phyloP scores from a whole-genome alignment of 1,284 basidiomycete genomes.

The Porphyrellus sp. region DNA sequence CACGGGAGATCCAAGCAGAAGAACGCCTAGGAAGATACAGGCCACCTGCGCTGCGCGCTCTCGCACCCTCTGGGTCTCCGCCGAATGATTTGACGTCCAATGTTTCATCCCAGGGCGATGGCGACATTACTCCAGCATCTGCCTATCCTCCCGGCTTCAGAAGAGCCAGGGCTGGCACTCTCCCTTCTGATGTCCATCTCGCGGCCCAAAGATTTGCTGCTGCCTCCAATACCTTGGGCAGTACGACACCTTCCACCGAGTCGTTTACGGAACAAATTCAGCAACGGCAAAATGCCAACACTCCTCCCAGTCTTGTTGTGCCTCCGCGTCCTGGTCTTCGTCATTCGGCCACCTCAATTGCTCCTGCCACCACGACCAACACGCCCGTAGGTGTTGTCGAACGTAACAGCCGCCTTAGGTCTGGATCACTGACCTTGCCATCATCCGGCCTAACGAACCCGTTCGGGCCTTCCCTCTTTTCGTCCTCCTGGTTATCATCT shows the following conservation, averaged over 20 bases:
- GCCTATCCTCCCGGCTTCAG: slow-evolving; percentile 77
- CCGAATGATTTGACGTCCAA: slow-evolving; percentile 61
- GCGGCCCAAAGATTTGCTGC: slow-evolving; percentile 79
- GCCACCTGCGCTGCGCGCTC: slow-evolving; percentile 74
- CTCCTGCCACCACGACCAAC: slow-evolving; percentile 56
- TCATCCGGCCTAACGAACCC: slow-evolving; percentile 78
- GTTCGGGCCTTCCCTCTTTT: slow-evolving; percentile 84
- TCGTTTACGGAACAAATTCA: slow-evolving; percentile 61
- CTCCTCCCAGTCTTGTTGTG: slow-evolving; percentile 43
- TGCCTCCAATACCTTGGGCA: slow-evolving; percentile 55
- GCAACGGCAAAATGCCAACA: slow-evolving; percentile 43
- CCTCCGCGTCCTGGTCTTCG: slow-evolving; percentile 68
- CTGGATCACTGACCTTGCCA: slow-evolving; percentile 83
- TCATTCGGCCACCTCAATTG: slow-evolving; percentile 53
- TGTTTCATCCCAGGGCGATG: slow-evolving; percentile 55
- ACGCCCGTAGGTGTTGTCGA: slow-evolving; percentile 58
- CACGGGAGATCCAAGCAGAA: slow-evolving; percentile 77
- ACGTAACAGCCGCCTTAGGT: slow-evolving; percentile 79
- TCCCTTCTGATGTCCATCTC: slow-evolving; percentile 84
- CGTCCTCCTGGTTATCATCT: slow-evolving; percentile 81
- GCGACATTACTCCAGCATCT: slow-evolving; percentile 57
- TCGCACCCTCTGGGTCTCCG: slow-evolving; percentile 67
- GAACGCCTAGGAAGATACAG: slow-evolving; percentile 69
- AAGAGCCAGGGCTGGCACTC: slow-evolving; percentile 84
- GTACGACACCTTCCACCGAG: slow-evolving; percentile 57